Conservation (phyloP, 2,329 filamentous ascomycete genomes). For the Diplocarpon rosae region DNA sequence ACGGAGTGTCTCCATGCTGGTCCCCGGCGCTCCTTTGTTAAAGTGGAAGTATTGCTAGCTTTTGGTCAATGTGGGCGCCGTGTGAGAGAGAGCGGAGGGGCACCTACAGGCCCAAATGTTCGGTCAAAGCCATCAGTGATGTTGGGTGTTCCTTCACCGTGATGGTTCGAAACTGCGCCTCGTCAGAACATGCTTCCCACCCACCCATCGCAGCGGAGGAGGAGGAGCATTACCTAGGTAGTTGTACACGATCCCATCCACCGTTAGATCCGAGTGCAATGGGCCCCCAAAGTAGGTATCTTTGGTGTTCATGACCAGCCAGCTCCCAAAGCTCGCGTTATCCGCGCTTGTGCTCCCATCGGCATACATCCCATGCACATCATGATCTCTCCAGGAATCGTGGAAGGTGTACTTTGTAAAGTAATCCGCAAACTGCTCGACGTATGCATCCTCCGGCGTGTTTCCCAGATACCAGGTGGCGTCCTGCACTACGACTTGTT, state of each 20-base stretch:
- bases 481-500: conserved; percentile 46
- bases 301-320: conserved; percentile 53
- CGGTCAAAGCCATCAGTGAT: too few relatives aligned
- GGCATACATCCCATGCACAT: conserved; percentile 44
- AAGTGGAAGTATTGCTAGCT: conserved; percentile 47
- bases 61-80: not conserved
- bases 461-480: conserved; percentile 51
- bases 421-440: conserved; percentile 44
- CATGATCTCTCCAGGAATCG: conserved; percentile 46
- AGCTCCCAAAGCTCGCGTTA: conserved; percentile 45
- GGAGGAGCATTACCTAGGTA: conserved; percentile 34
- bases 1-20: conserved; percentile 37
- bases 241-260: conserved; percentile 56
- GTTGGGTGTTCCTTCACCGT: too few relatives aligned
- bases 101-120: too few relatives aligned
- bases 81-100: too few relatives aligned
- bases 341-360: conserved; percentile 39
- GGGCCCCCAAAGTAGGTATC: conserved; percentile 54
- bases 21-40: conserved; percentile 41
- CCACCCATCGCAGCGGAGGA: too few relatives aligned
- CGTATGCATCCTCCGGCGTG: conserved; percentile 42
- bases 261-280: conserved; percentile 49
- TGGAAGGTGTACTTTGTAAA: conserved; percentile 58
- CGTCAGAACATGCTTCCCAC: too few relatives aligned
- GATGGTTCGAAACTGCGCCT: too few relatives aligned